Conservation (phyloP, 345 rosid genomes). For the Euphorbia tirucalli region DNA sequence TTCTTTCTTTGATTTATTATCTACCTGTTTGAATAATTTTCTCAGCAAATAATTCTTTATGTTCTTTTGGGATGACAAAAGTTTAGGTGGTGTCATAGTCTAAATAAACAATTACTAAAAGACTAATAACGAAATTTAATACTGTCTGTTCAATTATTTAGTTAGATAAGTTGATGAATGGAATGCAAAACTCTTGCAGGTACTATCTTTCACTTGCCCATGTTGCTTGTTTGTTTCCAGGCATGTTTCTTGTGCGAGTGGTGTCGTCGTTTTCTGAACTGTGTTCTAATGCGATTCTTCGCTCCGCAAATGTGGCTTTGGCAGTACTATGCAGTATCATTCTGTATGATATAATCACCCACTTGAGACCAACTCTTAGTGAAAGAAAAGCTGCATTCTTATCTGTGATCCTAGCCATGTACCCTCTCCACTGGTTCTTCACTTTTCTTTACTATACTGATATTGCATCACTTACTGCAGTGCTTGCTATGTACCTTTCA, state of each 20-base stretch:
- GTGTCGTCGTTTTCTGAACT: conserved; percentile 42
- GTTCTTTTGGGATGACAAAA: neutral
- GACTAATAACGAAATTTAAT: neutral
- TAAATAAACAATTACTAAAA: neutral
- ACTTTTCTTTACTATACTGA: conserved; percentile 92
- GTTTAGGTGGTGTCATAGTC: neutral
- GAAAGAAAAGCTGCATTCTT: conserved; percentile 54
- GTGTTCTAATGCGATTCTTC: conserved; percentile 63
- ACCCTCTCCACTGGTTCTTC: conserved; percentile 96
- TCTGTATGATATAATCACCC: conserved; percentile 58
- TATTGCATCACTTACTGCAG: conserved; percentile 78
- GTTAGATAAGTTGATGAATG: conserved; percentile 25
- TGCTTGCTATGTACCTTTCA: conserved; percentile 86
- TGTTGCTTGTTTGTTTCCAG: conserved; percentile 72
- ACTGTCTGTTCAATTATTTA: neutral
- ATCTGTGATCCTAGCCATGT: conserved; percentile 59
- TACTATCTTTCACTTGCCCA: conserved; percentile 83
- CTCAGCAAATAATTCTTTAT: neutral
- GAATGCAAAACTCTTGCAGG: conserved; percentile 51
- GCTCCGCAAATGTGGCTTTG: conserved; percentile 61
- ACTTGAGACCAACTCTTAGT: conserved; percentile 54
- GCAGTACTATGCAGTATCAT: conserved; percentile 72
- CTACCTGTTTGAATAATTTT: neutral
- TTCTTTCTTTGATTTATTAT: neutral
- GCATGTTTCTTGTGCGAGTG: conserved; percentile 35